Evolutionary conservation across 495 filamentous ascomycete genomes (phyloP), one percentile per base, ranked within the genome.

Genomic region (Aspergillus affinis): DNA sequence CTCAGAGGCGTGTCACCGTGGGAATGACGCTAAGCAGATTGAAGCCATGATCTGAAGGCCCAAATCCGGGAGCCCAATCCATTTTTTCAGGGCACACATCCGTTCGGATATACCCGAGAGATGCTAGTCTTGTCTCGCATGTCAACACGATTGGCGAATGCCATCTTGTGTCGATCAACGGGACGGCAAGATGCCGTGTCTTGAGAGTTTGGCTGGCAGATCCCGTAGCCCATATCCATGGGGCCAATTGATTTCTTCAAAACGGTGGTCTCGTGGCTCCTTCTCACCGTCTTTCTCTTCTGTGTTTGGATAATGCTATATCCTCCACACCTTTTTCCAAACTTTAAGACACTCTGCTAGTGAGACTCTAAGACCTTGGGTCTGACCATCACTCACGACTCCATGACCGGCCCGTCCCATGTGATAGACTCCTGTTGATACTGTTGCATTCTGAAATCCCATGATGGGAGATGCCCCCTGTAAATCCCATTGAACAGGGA

Each of bases 91-190:
- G 36, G 36, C 36, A 41, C 36, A 41, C 36, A 41, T 41, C 36
- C 36, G 36, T 26, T 51, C 48, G 48, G 48, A 51, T 51, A 23
- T 23, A 21, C 48, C 48, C 48, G 48, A 23, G 19, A 6, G 36
- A 41, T 41, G 36, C 36, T 41, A 41, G 36, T 41, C 10, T 4
- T 41, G 36, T 41, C 36, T 0, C 10, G 9, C 13, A 12, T 41
- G 36, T 41, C 36, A 15, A 41, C 2, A 10, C 13, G 9, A 41
- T 41, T 41, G 36, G 36, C 36, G 12, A 41, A 41, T 41, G 10
- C 13, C 36, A 41, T 41, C 36, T 13, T 17, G 15, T 41, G 36
- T 15, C 12, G 36, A 41, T 41, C 36, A 41, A 41, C 13, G 36
- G 36, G 36, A 41, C 36, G 36, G 36, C 36, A 0, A 41, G 36